A percentile compares a stretch with the other conserved stretches of the same genome.
Conservation (phyloP, 169 alveolate genomes). For the Toxoplasma gondii region DNA sequence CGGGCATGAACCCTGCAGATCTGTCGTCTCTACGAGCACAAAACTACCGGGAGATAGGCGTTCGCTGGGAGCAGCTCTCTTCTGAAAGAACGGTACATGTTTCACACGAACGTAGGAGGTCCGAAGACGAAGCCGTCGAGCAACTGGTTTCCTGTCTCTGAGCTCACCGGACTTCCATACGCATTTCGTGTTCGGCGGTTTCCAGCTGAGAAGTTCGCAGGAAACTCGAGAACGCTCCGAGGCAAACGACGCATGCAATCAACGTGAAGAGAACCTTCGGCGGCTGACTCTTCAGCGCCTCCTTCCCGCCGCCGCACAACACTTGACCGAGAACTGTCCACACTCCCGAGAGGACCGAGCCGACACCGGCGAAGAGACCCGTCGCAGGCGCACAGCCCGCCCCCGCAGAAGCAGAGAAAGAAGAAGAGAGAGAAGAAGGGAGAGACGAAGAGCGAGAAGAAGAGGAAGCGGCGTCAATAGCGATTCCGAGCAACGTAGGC, state of each 20-base stretch:
- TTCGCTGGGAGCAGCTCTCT: too few relatives aligned
- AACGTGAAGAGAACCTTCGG: conserved; percentile 14
- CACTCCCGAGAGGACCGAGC: not conserved
- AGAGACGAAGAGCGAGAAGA: not conserved
- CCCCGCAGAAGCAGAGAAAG: not conserved
- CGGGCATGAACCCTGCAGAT: too few relatives aligned
- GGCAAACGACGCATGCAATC: not conserved
- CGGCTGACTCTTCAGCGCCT: conserved; percentile 11
- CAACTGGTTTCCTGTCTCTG: too few relatives aligned
- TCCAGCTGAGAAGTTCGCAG: conserved; percentile 50
- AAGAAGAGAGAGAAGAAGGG: not conserved
- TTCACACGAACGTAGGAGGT: too few relatives aligned
- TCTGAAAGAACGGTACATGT: too few relatives aligned
- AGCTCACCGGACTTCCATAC: conserved; percentile 9
- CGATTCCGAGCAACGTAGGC: conserved; percentile 35
- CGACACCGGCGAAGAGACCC: not conserved
- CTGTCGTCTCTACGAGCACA: too few relatives aligned
- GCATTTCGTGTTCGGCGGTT: conserved; percentile 46
- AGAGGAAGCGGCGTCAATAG: conserved; percentile 34
- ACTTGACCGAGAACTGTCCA: not conserved
- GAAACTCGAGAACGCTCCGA: conserved; percentile 48
- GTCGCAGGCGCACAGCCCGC: not conserved
- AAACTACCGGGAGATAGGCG: too few relatives aligned
- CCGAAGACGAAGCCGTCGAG: too few relatives aligned
- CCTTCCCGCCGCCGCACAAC: not conserved